Evolutionary conservation across 2,329 filamentous ascomycete genomes (phyloP).

Genomic region (Fusarium sp.): DNA sequence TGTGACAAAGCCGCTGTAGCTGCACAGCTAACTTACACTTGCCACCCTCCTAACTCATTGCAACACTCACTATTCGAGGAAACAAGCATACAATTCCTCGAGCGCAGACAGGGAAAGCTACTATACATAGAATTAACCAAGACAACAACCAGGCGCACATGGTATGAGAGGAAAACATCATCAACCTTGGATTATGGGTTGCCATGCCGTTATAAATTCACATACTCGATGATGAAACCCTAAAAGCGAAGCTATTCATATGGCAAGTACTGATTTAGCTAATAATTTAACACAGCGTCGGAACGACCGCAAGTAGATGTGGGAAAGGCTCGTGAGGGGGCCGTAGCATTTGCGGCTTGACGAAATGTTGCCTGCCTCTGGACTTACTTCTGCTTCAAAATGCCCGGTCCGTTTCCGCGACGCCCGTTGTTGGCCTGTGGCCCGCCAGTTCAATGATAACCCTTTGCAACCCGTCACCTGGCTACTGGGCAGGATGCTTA

Average conservation of each 20-base stretch:
- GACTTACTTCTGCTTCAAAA: conserved; percentile 1
- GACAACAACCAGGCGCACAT: background rate
- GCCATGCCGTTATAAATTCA: background rate
- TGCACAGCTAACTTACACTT: conserved; percentile 9
- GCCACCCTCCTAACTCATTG: conserved; percentile 12
- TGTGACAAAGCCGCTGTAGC: conserved; percentile 9
- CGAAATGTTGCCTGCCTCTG: background rate
- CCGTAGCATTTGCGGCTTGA: conserved; percentile 12
- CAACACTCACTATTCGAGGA: conserved; percentile 14
- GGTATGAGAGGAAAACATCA: background rate
- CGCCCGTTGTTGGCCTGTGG: conserved; percentile 33
- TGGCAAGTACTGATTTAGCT: background rate
- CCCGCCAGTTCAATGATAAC: conserved; percentile 11
- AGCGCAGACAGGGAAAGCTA: background rate
- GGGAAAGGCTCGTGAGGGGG: background rate
- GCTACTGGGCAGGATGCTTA: conserved; percentile 12
- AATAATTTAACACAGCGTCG: background rate
- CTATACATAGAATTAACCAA: background rate
- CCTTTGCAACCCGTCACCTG: background rate
- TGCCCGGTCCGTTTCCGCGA: conserved; percentile 40
- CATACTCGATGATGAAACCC: background rate
- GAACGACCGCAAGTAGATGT: background rate
- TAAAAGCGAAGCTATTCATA: background rate
- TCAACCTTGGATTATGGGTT: background rate
- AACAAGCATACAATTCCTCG: background rate